Base-by-base conservation (phyloP, 2,329 filamentous ascomycete species). In the Neurospora sp. region DNA sequence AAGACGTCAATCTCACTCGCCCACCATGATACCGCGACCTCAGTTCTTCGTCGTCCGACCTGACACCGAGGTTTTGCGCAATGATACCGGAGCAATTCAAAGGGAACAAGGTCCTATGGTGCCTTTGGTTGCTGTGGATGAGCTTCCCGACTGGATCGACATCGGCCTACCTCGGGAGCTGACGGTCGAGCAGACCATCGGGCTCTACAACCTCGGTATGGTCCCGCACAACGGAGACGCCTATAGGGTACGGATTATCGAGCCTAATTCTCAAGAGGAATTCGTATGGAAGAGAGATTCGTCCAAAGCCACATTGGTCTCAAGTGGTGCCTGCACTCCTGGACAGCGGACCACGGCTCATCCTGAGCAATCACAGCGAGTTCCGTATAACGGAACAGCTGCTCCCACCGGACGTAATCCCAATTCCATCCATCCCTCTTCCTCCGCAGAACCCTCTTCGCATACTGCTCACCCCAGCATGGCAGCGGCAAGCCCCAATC, bases 61-160 rank as follows among this genome's bases (percentile, higher is more conserved):
- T 6, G 76, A 75, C 2, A 73, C 76, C 1, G 76, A 79, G n/a
- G 73, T 62, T 17, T 62, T 71, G 33, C 71, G 74, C 43, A 76
- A 77, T 37, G 72, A 75, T 2, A 74, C 76, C 4, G 76, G 78
- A 69, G 68, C 70, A 19, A 67, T 74, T 8, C 72, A 73, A 15
- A 74, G 67, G 8, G 62, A 67, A 2, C 78, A 77, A 0, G 80
- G 78, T 3, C 75, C 77, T 6, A 79, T 84, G 3, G 84, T 87
- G 1, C 86, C 86, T 6, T 80, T 88, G n/a, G 79, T 88, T n/a
- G 81, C 85, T 0, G 76, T 82, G 12, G 85, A 87, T 74, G 80
- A 86, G 71, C 80, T 88, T 0, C 85, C 85, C 0, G 75, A 77
- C 1, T 83, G 82, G 79, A 72, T 86, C 4, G 77, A 82, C 5